Conservation (phyloP, 2,329 filamentous ascomycete species). For the Aspergillus fischeri region DNA sequence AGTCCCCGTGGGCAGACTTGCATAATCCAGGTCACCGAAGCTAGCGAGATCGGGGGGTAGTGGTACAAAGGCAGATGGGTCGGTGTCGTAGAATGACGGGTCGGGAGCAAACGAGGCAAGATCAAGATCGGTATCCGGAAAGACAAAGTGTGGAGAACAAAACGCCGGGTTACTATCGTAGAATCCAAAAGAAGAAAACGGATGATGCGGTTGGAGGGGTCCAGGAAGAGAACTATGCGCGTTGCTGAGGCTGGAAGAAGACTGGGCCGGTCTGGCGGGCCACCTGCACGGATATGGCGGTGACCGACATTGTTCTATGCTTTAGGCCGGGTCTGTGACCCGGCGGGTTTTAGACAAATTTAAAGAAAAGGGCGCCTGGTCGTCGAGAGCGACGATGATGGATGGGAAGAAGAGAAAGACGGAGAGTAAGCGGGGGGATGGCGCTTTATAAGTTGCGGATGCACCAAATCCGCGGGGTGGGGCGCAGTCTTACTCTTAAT, state of each 20-base stretch:
- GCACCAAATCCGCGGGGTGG: not conserved
- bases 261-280: constrained; percentile 3
- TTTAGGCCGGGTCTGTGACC: constrained; percentile 14
- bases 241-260: constrained; percentile 4
- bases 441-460: not conserved
- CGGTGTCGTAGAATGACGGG: not conserved
- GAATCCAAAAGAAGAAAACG: not conserved
- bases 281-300: constrained; percentile 3
- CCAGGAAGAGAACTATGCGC: not conserved
- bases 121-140: not conserved
- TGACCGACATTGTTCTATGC: constrained; percentile 13
- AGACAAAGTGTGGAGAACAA: not conserved
- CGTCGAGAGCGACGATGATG: constrained; percentile 1
- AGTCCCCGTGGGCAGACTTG: not conserved
- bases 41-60: not conserved
- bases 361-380: not conserved
- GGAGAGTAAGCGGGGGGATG: not conserved
- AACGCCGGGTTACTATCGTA: not conserved
- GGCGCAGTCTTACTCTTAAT: not conserved
- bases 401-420: not conserved
- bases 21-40: not conserved
- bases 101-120: not conserved
- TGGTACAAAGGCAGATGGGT: not conserved
- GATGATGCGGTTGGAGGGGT: not conserved
- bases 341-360: constrained; percentile 5